These are phyloP conservation scores for Cercospora zeina DNA, from an alignment of 2,329 filamentous ascomycete species.

Conservation along the genomic window DNA sequence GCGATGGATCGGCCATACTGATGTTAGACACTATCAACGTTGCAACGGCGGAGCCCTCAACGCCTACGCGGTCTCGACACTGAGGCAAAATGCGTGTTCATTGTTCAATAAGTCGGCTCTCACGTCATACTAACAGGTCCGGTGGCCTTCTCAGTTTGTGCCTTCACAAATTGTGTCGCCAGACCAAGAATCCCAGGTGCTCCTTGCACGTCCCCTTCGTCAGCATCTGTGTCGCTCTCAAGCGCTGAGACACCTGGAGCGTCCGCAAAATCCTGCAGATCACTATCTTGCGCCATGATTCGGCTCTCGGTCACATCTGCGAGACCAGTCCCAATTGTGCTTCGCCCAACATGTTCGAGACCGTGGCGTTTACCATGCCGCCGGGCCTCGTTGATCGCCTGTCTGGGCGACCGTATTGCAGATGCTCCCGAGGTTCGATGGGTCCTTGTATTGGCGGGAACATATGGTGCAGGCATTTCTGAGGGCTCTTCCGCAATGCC, in stretches of 20 bases:
- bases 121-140: conserved; percentile 26
- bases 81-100: background rate
- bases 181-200: conserved; percentile 62
- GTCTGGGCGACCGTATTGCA: conserved; percentile 25
- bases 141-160: conserved; percentile 52
- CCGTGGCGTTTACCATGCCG: background rate
- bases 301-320: conserved; percentile 45
- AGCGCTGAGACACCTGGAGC: conserved; percentile 35
- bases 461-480: background rate
- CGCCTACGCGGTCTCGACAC: background rate
- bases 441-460: conserved; percentile 9
- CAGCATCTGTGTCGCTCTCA: conserved; percentile 44
- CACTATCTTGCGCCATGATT: conserved; percentile 56
- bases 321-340: conserved; percentile 3
- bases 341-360: conserved; percentile 11
- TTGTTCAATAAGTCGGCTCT: background rate
- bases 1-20: background rate
- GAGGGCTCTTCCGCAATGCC: conserved; percentile 31
- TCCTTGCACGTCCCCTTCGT: conserved; percentile 47
- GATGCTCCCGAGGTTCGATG: conserved; percentile 21
- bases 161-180: conserved; percentile 67
- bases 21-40: background rate
- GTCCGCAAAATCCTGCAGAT: conserved; percentile 56
- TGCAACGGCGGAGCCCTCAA: background rate
- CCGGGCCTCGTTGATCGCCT: conserved; percentile 6